Evolutionary conservation across 208 protist genomes (phyloP), one percentile per base, ranked within the genome.

Genomic region (Porcisia deanei): DNA sequence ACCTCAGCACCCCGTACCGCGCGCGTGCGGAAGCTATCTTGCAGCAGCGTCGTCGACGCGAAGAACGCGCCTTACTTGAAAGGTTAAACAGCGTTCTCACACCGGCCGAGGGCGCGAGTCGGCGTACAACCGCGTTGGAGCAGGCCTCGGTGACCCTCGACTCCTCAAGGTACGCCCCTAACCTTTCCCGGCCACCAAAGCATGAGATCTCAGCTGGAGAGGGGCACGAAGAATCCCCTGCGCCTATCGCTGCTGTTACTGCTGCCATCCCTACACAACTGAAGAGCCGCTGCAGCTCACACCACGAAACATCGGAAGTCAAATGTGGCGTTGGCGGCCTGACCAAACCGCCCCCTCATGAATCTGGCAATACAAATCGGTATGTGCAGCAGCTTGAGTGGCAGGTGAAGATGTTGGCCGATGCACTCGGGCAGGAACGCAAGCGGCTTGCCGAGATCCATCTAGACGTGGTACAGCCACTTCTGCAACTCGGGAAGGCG

Each of bases 1-100:
- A 77, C 72, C 65, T 82, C 57, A 82, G 78, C 47, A 77, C 78
- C 30, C 72, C 78, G 25, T 82, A 82, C 64, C 78, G 78, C 1
- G 20, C 49, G 30, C 78, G 72, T 55, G 78, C 78, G 14, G 59
- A 77, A 18, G 37, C 53, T 63, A 77, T 82, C 43, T 60, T 82
- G 45, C 72, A 71, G 58, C 71, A 71, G 41, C 78, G 72, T 8
- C 71, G 78, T 12, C 72, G 55, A 12, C 78, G 78, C 10, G 78
- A 82, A 45, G 57, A 30, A 74, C 30, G 18, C 20, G 66, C 65
- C 65, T 39, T 9, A n/a, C 45, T 39, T 3, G 20, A 54, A 22
- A 16, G 43, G 37, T 65, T 20, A 65, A 18, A 43, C 37, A 20
- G 39, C 5, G 60, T 43, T 43, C 60, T n/a, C 20, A n/a, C 4